Evolutionary conservation across 2,329 filamentous ascomycete species (phyloP).

Genomic region (Aureobasidium mangrovei): DNA sequence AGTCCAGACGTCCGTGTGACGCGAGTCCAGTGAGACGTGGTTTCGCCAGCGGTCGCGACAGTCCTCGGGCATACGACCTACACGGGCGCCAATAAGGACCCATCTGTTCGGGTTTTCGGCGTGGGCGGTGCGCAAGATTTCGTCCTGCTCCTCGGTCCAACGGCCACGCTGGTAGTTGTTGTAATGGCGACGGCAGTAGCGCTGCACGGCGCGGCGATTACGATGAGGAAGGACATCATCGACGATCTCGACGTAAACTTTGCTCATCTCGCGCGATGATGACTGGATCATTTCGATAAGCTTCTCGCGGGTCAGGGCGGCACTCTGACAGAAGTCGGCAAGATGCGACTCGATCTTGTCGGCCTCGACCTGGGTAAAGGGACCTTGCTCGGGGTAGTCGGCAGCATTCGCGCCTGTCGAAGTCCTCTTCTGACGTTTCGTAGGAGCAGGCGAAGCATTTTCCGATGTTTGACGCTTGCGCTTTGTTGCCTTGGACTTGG

Average conservation of each 20-base stretch:
- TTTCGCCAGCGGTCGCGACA: conserved; percentile 63
- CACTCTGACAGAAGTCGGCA: neutral
- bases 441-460: neutral
- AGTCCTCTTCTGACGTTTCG: conserved; percentile 4
- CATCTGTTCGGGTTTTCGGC: conserved; percentile 48
- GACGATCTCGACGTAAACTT: conserved; percentile 4
- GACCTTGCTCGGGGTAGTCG: conserved; percentile 2
- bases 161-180: conserved; percentile 53
- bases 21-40: conserved; percentile 51
- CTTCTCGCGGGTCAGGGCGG: neutral
- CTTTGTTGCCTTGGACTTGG: conserved; percentile 14
- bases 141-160: conserved; percentile 53
- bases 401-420: neutral
- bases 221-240: conserved; percentile 8
- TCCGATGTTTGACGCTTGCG: conserved; percentile 9
- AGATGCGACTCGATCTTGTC: conserved; percentile 9
- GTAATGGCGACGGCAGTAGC: conserved; percentile 50
- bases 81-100: conserved; percentile 50
- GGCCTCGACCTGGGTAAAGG: conserved; percentile 13
- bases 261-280: conserved; percentile 5
- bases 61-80: conserved; percentile 58
- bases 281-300: conserved; percentile 13
- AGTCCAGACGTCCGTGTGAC: conserved; percentile 49
- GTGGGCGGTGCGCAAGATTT: conserved; percentile 42
- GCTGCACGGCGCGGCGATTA: conserved; percentile 25